A percentile compares a stretch with the other conserved stretches of the same genome.
phyloP scores from a whole-genome alignment of 805 yeast species.

The Wickerhamiella kazuoi region DNA sequence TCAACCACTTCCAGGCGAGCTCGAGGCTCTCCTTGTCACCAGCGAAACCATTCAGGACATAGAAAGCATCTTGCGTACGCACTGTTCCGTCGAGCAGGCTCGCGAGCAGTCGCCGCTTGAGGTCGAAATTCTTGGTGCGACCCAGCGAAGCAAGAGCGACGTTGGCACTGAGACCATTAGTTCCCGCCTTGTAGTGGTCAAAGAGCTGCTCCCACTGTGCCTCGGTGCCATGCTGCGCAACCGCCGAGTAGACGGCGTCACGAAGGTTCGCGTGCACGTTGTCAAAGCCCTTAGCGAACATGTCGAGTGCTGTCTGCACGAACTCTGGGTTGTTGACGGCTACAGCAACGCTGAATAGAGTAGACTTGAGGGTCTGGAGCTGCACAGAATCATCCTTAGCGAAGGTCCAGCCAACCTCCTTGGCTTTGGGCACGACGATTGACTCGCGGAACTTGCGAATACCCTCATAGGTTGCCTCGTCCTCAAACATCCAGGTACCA shows the following conservation, averaged over 20 bases:
- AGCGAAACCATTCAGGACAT: slow-evolving; percentile 61
- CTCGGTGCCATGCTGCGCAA: slow-evolving; percentile 44
- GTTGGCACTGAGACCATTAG: slow-evolving; percentile 46
- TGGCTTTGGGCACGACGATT: slow-evolving; percentile 37
- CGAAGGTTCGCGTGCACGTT: slow-evolving; percentile 57
- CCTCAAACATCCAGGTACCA: slow-evolving; percentile 33
- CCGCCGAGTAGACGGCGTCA: slow-evolving; percentile 45
- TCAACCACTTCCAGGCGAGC: slow-evolving; percentile 57
- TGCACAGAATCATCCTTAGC: slow-evolving; percentile 33
- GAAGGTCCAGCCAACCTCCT: slow-evolving; percentile 49
- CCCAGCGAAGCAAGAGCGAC: slow-evolving; percentile 59
- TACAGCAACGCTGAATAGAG: slow-evolving; percentile 27
- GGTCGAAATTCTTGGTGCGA: slow-evolving; percentile 33
- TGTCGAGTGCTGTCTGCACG: slow-evolving; percentile 19
- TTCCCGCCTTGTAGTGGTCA: slow-evolving; percentile 42
- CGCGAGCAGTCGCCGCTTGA: slow-evolving; percentile 38
- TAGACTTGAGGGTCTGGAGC: slow-evolving; percentile 49
- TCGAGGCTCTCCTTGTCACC: slow-evolving; percentile 46
- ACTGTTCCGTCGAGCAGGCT: slow-evolving; percentile 42
- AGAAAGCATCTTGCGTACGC: slow-evolving; percentile 51
- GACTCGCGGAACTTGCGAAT: slow-evolving; percentile 31
- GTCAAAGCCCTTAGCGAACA: slow-evolving; percentile 47
- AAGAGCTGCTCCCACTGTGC: slow-evolving; percentile 46
- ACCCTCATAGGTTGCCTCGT: slow-evolving; percentile 24
- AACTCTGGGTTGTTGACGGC: slow-evolving; percentile 20